Base-by-base conservation (phyloP, 1,139 yeast genomes). In the Lodderomyces jiufengensis region DNA sequence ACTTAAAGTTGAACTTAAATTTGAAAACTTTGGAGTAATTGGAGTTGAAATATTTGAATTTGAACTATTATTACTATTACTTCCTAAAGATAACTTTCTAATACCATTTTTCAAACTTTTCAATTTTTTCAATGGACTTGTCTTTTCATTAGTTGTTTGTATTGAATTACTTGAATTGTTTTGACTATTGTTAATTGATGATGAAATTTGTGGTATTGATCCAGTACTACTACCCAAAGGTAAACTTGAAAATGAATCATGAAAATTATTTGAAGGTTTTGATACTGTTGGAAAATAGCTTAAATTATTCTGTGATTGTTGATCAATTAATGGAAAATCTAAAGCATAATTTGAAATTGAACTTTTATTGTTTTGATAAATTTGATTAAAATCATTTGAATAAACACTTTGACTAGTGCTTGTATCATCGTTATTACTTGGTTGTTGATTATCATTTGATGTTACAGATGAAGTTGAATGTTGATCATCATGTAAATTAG, bases 41-140 rank as follows among this genome's bases (percentile, higher is more conserved):
- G 43, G 39, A 5, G 41, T 36, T 20, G 41, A 35, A 24, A 31
- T 18, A 12, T 29, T 25, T 10, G 22, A 32, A 22, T 27, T 32
- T 5, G 28, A 14, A 22, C 28, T 35, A 27, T 28, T 37, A 22
- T 34, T 38, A 26, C 28, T 36, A 24, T 37, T 36, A 33, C 14
- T 34, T 35, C 35, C 35, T 42, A 62, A 47, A 13, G 65, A 59
- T 31, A 63, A 48, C 47, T 61, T 61, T 34, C 66, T 47, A 23
- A 63, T 60, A 2, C 68, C 67, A 24, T 63, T 64, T 38, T 63
- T 66, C 32, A 69, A 50, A 39, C 66, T 57, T 43, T 66, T 64
- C 42, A 68, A 57, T 32, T 64, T 49, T 23, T 43, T 44, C 29
- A 45, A 41, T 1, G 49, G 49, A 29, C 40, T 35, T 1, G 41